These are phyloP conservation scores for Trypanosoma caninum DNA, from an alignment of 208 protist species.

Conservation along the genomic window DNA sequence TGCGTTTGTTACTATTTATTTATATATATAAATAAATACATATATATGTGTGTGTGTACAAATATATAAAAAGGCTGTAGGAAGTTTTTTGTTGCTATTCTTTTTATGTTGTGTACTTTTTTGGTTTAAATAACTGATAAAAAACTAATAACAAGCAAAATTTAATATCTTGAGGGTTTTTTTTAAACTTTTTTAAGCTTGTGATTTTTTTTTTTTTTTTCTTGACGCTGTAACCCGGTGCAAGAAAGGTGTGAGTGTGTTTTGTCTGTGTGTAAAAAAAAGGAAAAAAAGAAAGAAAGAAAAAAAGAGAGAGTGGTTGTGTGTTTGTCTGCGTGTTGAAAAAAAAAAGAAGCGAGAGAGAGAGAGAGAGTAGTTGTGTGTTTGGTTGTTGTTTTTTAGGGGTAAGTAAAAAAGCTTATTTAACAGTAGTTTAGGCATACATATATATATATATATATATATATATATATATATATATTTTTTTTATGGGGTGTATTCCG, in stretches of 20 bases:
- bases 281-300: not conserved
- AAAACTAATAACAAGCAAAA: no score
- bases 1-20: no score
- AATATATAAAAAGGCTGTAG: constrained; percentile 1
- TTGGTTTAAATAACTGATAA: not conserved
- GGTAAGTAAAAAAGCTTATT: not conserved
- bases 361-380: constrained; percentile 6
- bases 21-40: not conserved
- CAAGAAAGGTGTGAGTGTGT: not conserved
- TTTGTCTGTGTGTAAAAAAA: not conserved
- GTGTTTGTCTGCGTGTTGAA: not conserved
- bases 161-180: no score
- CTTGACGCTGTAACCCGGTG: not conserved
- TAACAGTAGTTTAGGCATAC: not conserved
- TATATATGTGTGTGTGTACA: constrained; percentile 6
- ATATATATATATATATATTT: not conserved
- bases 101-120: constrained; percentile 8
- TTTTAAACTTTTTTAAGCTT: not conserved
- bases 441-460: not conserved
- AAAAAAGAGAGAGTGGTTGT: not conserved
- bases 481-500: constrained; percentile 50
- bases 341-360: constrained; percentile 12
- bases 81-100: not conserved
- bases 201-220: not conserved
- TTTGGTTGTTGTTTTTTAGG: constrained; percentile 3